Evolutionary conservation across 2,329 filamentous ascomycete species (phyloP), one percentile per base, ranked within the genome.

Genomic region (Paecilomyces niveus): DNA sequence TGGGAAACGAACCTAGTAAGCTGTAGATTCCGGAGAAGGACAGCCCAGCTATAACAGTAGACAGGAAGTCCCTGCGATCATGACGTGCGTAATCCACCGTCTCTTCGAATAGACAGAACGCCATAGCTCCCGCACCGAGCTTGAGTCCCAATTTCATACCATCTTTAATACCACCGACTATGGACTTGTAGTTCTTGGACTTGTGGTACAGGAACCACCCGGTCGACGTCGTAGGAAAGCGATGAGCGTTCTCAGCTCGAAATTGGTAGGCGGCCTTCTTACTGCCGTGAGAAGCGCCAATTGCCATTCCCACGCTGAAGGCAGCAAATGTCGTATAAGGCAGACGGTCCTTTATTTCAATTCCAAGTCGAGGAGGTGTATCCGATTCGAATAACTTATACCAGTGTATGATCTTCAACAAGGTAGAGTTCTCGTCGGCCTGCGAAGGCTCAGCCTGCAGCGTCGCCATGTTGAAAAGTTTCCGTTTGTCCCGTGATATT

Each of bases 181-280:
- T 87, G 55, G 89, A 83, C 67, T 91, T 86, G 78, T 99, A 97
- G 75, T 96, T 97, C 76, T 97, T 97, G 71, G 86, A 90, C 77
- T 97, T 97, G 80, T 97, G 93, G 75, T 99, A 99, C n/a, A 97
- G 84, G 72, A 93, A 99, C 94, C 94, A 99, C 18, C 92, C 93
- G 1, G 87, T 85, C 26, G 90, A 87, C 1, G 87, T 87, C 3
- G 85, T 86, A 21, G 94, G 94, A 62, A 97, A 85, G 64, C 93
- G 89, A 80, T 99, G 94, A 0, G 94, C 92, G 71, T 99, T 96
- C 76, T 99, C 94, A 60, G 94, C 94, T 57, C 93, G 88, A 78
- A 97, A 99, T 45, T 89, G 88, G 59, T 96, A 81, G 55, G 89
- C 87, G 0, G 90, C 85, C 70, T 83, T 86, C 68, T 86, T 86